phyloP scores from a whole-genome alignment of 371 early-diverging fungal species.

The Apophysomyces elegans region DNA sequence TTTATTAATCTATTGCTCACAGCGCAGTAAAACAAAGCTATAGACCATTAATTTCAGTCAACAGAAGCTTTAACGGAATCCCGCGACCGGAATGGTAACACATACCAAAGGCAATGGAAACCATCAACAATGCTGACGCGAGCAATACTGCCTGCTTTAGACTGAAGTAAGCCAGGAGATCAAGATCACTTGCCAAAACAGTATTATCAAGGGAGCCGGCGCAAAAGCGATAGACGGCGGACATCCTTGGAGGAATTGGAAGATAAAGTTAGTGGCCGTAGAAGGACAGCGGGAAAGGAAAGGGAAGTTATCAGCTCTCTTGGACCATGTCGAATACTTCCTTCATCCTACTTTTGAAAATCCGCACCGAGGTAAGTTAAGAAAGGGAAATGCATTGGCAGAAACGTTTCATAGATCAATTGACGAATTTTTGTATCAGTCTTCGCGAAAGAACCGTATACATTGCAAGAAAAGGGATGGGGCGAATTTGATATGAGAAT shows the following conservation, averaged over 20 bases:
- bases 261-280: constrained; percentile 54
- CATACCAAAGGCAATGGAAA: background rate
- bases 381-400: background rate
- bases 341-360: constrained; percentile 75
- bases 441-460: constrained; percentile 60
- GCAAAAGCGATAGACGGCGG: constrained; percentile 41
- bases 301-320: constrained; percentile 49
- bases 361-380: constrained; percentile 62
- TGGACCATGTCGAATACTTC: constrained; percentile 74
- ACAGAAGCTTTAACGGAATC: background rate
- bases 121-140: background rate
- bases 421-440: constrained; percentile 44
- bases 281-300: constrained; percentile 51
- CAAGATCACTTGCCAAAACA: constrained; percentile 43
- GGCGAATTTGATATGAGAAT: constrained; percentile 72
- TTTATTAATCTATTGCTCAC: too few relatives aligned
- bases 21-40: too few relatives aligned
- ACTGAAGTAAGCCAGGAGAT: constrained; percentile 35
- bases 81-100: background rate
- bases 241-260: constrained; percentile 64
- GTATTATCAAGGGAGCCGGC: constrained; percentile 32
- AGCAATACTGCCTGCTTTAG: constrained; percentile 10
- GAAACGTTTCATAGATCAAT: background rate
- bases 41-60: background rate
- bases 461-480: constrained; percentile 64